Evolutionary conservation across 2,329 filamentous ascomycete species (phyloP), one percentile per base, ranked within the genome.

Genomic region (Colletotrichum godetiae): DNA sequence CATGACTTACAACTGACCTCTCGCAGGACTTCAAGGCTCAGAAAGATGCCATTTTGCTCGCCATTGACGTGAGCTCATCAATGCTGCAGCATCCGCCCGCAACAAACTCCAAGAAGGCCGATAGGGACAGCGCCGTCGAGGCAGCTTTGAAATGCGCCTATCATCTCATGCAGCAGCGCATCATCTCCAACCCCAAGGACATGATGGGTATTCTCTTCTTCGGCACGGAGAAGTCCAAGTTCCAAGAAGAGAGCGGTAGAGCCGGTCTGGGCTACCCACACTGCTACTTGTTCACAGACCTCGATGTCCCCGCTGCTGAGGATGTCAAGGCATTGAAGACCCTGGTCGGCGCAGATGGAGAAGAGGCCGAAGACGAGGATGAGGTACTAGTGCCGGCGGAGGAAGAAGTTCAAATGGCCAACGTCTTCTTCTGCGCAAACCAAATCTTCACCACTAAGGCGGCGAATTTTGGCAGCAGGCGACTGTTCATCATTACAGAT

Each of bases 11-110:
- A 52, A 78, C 60, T 62, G 24, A 72, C 61, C 24, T 42, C 46
- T 69, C 55, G 12, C 77, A 96, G 95, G 92, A 91, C 82, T 99
- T 97, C 86, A 97, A 95, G 85, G 89, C 93, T 0, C 92, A 95
- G 80, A 98, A 98, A 85, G 97, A 99, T 91, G 97, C 97, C n/a
- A 90, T 98, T n/a, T 88, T 99, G 29, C 96, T 99, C 81, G 96
- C 95, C 15, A 98, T 99, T 78, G 93, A 98, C 78, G 88, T 98
- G 80, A 98, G 94, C 86, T 84, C 91, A 49, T 95, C 95, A 0
- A 99, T 98, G 96, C 86, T 98, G 75, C 85, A 86, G 76, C 85
- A 86, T 55, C 94, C 94, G 27, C 88, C 91, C 3, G 84, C 87
- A 3, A 88, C 88, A 7, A 88, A 90, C 74, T 89, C 92, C 63